Evolutionary conservation across 257 asterid genomes (phyloP).

Genomic region (Penstemon eatonii): DNA sequence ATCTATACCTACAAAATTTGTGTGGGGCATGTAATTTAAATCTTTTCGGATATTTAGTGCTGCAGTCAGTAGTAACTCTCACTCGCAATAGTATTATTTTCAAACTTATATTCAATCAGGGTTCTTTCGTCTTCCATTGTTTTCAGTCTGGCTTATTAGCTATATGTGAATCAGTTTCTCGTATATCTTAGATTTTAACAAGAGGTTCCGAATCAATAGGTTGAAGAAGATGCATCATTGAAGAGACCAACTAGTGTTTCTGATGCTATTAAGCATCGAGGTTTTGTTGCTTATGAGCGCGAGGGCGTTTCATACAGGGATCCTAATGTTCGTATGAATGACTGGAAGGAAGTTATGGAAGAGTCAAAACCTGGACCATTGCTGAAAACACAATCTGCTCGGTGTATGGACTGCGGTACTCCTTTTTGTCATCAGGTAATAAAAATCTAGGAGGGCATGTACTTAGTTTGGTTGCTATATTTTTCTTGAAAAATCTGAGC

Average conservation of each 20-base stretch:
- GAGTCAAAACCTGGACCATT: constrained; percentile 83
- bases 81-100: no score
- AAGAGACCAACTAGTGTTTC: constrained; percentile 72
- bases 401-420: constrained; percentile 99
- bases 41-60: background rate
- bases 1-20: no score
- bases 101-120: no score
- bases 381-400: constrained; percentile 92
- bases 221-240: constrained; percentile 38
- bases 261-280: constrained; percentile 83
- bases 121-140: background rate
- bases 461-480: background rate
- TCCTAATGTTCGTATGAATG: constrained; percentile 69
- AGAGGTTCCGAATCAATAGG: constrained; percentile 42
- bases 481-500: background rate
- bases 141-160: background rate
- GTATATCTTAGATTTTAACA: constrained; percentile 1
- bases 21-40: no score
- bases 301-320: constrained; percentile 87
- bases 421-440: constrained; percentile 98
- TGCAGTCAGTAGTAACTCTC: no score
- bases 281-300: constrained; percentile 91
- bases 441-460: background rate
- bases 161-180: background rate
- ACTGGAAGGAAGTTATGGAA: constrained; percentile 96